Conservation (phyloP, 208 protist genomes). For the Crithidia expoeki region DNA sequence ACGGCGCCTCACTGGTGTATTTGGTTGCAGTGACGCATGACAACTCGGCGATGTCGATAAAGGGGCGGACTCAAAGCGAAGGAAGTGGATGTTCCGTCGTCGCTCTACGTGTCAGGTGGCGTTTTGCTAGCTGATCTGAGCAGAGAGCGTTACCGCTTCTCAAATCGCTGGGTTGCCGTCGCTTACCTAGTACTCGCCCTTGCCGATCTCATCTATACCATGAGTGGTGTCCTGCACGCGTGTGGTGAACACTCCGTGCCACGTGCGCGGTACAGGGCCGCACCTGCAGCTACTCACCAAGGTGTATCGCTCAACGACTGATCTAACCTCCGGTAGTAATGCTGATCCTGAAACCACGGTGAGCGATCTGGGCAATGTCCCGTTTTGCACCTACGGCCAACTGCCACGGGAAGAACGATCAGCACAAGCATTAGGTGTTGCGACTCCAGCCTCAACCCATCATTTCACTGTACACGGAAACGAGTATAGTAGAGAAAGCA, state of each 20-base stretch:
- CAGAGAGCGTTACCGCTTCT: not conserved
- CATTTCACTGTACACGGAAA: not conserved
- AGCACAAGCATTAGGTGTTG: not conserved
- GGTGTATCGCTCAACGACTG: not conserved
- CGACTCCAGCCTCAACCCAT: not conserved
- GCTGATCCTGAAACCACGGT: not conserved
- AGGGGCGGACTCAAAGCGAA: not conserved
- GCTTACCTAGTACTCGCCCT: constrained; percentile 18
- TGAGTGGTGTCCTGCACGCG: constrained; percentile 14
- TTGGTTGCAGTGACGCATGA: not conserved
- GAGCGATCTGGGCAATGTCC: not conserved
- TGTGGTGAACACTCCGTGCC: constrained; percentile 18
- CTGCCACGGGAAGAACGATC: not conserved
- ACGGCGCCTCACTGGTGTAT: constrained; percentile 7
- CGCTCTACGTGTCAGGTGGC: not conserved
- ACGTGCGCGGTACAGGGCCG: constrained; percentile 19
- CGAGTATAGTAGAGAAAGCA: not conserved
- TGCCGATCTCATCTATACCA: constrained; percentile 19
- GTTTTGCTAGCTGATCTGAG: not conserved
- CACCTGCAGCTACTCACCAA: not conserved
- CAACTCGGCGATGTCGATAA: not conserved
- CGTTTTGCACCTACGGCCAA: constrained; percentile 6
- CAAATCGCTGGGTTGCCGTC: constrained; percentile 7
- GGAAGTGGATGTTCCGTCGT: not conserved
- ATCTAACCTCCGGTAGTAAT: too few species aligned